Evolutionary conservation across 2,329 filamentous ascomycete species (phyloP).

Genomic region (Didymella exigua): DNA sequence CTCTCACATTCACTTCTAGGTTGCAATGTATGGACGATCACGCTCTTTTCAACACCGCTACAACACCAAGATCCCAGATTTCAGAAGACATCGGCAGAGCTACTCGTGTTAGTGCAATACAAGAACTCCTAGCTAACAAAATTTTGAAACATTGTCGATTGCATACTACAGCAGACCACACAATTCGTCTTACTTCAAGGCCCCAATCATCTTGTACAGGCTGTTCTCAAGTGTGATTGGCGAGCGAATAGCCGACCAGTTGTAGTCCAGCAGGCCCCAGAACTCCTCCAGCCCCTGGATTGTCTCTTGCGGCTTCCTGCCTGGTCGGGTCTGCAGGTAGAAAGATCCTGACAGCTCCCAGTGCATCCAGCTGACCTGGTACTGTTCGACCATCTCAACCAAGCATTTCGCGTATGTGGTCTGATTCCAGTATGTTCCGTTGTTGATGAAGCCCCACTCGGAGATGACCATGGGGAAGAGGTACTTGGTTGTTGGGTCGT

Average conservation of each 20-base stretch:
- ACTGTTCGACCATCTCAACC: conserved; percentile 42
- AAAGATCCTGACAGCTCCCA: conserved; percentile 42
- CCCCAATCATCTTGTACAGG: conserved; percentile 40
- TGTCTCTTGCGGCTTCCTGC: conserved; percentile 28
- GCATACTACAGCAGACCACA: not conserved
- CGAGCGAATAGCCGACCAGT: conserved; percentile 35
- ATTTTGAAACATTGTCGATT: too few species aligned
- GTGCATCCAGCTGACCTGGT: conserved; percentile 38
- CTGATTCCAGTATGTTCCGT: conserved; percentile 42
- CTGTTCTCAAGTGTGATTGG: conserved; percentile 42
- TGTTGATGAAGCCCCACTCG: conserved; percentile 43
- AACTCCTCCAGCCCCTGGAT: conserved; percentile 39
- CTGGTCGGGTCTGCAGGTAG: conserved; percentile 48
- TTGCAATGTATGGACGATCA: too few species aligned
- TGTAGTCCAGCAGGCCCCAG: conserved; percentile 41
- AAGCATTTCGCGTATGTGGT: conserved; percentile 41
- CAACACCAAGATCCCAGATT: too few species aligned
- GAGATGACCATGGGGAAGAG: conserved; percentile 42
- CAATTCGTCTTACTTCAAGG: conserved; percentile 21
- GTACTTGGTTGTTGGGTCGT: conserved; percentile 38
- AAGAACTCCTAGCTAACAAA: too few species aligned
- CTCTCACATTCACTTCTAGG: too few species aligned
- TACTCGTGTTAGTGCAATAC: too few species aligned
- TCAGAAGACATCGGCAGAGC: too few species aligned
- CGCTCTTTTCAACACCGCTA: too few species aligned